Base-by-base conservation (phyloP, 2,329 filamentous ascomycete genomes). In the Ciborinia camelliae region DNA sequence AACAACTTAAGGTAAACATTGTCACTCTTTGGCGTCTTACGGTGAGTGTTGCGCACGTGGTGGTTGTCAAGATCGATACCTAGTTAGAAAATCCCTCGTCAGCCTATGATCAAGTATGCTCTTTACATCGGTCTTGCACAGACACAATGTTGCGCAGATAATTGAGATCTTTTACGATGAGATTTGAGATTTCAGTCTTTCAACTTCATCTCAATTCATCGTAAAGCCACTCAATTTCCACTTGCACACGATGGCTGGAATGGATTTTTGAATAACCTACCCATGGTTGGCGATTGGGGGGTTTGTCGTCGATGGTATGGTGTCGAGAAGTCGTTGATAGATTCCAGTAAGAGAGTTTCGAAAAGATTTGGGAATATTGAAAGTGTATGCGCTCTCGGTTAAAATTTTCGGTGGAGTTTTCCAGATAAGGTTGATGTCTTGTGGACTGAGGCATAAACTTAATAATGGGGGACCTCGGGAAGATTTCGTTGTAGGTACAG, bases 1-100 rank as follows among this genome's bases (percentile, higher is more conserved):
- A 98, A 85, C 79, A 97, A 88, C 87, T 94, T 94, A 75, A 97
- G 86, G 83, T 97, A 97, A 77, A 94, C 91, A 86, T 97, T 97
- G 85, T 96, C 91, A 84, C 90, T 96, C 90, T 97, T 97, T 78
- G 93, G 91, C 75, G 91, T 92, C 87, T 90, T 92, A 81, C 92
- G 91, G 86, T 97, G 92, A 73, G 86, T 88, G 78, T 77, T 81
- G 78, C 85, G 85, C 77, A 87, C 84, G 80, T 90, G 87, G 81
- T 89, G 86, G 75, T 81, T 81, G 80, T 87, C 82, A 76, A 89
- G 82, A 86, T 89, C 86, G 81, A 89, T 88, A 87, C 86, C 86
- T 88, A 81, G 77, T 72, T 76, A 71, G 77, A 77, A 77, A 79
- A 78, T 75, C 77, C 77, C 77, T 80, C 77, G 83, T 88, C 84